These are phyloP conservation scores for Fonsecaea pedrosoi DNA, from an alignment of 2,329 filamentous ascomycete genomes.

Conservation along the genomic window DNA sequence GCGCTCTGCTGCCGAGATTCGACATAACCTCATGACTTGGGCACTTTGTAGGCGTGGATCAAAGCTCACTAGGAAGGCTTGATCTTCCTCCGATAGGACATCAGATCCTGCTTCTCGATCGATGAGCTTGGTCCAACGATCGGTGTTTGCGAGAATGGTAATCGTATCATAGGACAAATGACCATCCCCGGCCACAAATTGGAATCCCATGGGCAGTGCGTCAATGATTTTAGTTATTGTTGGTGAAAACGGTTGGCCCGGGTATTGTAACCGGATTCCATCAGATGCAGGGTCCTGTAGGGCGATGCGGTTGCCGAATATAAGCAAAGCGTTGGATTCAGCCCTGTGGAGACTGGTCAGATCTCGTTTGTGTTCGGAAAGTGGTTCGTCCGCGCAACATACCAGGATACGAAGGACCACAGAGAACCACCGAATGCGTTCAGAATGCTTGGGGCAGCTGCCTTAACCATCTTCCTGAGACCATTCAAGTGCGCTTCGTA, in stretches of 20 bases:
- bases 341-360: constrained; percentile 22
- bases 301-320: constrained; percentile 26
- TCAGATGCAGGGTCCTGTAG: neutral
- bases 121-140: constrained; percentile 28
- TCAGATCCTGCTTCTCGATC: constrained; percentile 14
- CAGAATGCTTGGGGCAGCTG: neutral
- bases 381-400: neutral
- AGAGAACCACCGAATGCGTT: constrained; percentile 20
- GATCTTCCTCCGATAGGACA: constrained; percentile 16
- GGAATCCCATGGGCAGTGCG: constrained; percentile 26
- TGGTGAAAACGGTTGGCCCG: constrained; percentile 14
- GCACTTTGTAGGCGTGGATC: constrained; percentile 30
- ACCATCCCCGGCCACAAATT: constrained; percentile 19
- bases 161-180: constrained; percentile 20
- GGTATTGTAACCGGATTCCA: constrained; percentile 8
- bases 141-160: constrained; percentile 20
- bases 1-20: constrained; percentile 2
- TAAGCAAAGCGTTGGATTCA: constrained; percentile 31
- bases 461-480: constrained; percentile 28
- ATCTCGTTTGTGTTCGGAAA: neutral
- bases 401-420: constrained; percentile 30
- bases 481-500: constrained; percentile 31
- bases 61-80: constrained; percentile 28
- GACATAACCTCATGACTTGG: constrained; percentile 27
- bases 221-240: constrained; percentile 13